Conservation (phyloP, 2,329 filamentous ascomycete species). For the Pezicula neosporulosa region DNA sequence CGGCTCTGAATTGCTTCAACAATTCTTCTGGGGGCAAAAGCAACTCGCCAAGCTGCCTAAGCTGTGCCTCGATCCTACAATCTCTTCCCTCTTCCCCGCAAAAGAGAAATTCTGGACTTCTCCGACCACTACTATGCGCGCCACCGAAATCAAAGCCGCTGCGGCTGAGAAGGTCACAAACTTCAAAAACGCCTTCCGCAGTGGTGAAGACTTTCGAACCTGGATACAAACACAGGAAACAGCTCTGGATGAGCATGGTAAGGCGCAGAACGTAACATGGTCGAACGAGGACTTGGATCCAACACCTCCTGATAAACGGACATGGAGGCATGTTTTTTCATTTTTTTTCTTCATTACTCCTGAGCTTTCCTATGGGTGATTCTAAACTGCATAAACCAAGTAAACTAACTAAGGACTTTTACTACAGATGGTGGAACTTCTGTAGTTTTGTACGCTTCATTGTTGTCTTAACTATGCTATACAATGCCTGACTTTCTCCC, state of each 20-base stretch:
- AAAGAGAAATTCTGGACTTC: too few relatives aligned
- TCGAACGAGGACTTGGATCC: constrained; percentile 32
- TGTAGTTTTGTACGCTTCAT: constrained; percentile 25
- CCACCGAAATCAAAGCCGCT: constrained; percentile 9
- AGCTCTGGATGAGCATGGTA: constrained; percentile 20
- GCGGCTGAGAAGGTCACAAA: constrained; percentile 10
- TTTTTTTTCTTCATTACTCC: too few relatives aligned
- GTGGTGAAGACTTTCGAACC: constrained; percentile 13
- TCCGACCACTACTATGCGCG: constrained; percentile 9
- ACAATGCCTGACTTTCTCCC: too few relatives aligned
- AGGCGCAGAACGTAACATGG: constrained; percentile 14
- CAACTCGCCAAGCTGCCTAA: background rate
- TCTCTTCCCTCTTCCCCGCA: too few relatives aligned
- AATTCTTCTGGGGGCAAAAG: too few relatives aligned
- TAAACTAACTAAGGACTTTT: constrained; percentile 7
- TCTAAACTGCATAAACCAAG: constrained; percentile 2
- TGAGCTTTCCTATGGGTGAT: too few relatives aligned
- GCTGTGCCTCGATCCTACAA: background rate
- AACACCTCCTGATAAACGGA: constrained; percentile 33
- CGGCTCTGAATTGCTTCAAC: too few relatives aligned
- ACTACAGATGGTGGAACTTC: constrained; percentile 32
- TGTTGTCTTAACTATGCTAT: too few relatives aligned
- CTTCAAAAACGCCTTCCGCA: constrained; percentile 18
- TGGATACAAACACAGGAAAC: constrained; percentile 19
- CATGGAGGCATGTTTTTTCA: constrained; percentile 19